phyloP scores from a whole-genome alignment of 2,329 filamentous ascomycete genomes.

The Fusarium brachygibbosum region DNA sequence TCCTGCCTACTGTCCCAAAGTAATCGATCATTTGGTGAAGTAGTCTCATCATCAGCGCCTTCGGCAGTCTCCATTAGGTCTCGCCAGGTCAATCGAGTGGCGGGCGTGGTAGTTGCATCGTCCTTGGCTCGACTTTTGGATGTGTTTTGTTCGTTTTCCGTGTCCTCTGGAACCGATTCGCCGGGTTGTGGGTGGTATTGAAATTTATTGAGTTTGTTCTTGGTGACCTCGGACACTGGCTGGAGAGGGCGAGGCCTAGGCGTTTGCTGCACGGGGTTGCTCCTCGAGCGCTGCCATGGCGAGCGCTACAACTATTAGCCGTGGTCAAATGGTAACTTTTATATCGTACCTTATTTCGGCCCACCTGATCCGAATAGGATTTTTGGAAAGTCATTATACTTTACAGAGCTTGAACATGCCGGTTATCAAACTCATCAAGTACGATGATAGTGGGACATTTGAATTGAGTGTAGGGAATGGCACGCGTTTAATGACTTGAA shows the following conservation, averaged over 20 bases:
- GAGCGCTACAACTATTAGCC: conserved; percentile 53
- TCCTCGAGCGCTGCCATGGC: conserved; percentile 69
- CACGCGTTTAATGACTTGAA: conserved; percentile 49
- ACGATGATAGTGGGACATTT: conserved; percentile 33
- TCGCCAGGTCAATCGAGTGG: conserved; percentile 67
- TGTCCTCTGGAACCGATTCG: conserved; percentile 32
- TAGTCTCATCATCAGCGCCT: conserved; percentile 61
- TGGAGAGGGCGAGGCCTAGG: conserved; percentile 57
- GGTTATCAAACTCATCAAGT: conserved; percentile 29
- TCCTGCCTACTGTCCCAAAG: conserved; percentile 70
- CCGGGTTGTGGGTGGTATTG: conserved; percentile 53
- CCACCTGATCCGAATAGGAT: conserved; percentile 57
- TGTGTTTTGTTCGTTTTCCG: conserved; percentile 30
- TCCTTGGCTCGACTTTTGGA: conserved; percentile 32
- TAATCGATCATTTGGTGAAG: conserved; percentile 72
- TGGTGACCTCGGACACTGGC: conserved; percentile 70
- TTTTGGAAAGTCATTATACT: conserved; percentile 58
- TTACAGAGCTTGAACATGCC: conserved; percentile 37
- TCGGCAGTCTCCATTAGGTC: conserved; percentile 66
- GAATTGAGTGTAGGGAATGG: conserved; percentile 24
- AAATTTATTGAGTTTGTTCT: conserved; percentile 72
- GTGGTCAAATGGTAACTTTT: conserved; percentile 7
- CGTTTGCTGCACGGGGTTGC: conserved; percentile 60
- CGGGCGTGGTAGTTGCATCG: conserved; percentile 59
- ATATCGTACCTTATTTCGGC: conserved; percentile 52